Percentiles rank a stretch among this genome's conserved stretches.
phyloP scores from a whole-genome alignment of 2,329 filamentous ascomycete genomes.

The Alternaria dauci region DNA sequence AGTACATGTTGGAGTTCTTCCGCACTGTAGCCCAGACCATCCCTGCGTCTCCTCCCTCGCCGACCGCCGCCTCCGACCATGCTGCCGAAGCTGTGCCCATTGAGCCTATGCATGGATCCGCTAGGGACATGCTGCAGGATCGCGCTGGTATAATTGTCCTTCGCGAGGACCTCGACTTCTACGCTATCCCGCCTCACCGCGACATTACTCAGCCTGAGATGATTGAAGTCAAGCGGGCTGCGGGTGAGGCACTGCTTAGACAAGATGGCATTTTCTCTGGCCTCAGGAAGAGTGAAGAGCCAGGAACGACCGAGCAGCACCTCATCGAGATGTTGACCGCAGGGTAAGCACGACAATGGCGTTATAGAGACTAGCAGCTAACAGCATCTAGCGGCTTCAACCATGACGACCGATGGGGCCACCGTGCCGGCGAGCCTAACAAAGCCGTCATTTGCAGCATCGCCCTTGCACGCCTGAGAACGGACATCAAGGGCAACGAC shows the following conservation, averaged over 20 bases:
- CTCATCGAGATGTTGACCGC: conserved; percentile 99
- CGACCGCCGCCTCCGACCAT: conserved; percentile 56
- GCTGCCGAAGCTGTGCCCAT: conserved; percentile 67
- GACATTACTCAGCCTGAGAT: conserved; percentile 90
- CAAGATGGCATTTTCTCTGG: conserved; percentile 98
- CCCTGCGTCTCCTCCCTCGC: conserved; percentile 73
- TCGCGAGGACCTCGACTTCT: conserved; percentile 96
- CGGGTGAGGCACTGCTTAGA: conserved; percentile 82
- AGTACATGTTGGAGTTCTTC: conserved; percentile 99
- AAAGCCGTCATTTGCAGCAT: conserved; percentile 98
- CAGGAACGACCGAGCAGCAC: conserved; percentile 96
- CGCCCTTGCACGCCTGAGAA: conserved; percentile 88
- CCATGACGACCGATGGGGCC: conserved; percentile 93
- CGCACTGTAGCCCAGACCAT: conserved; percentile 96
- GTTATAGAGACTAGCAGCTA: not conserved
- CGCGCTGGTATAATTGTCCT: conserved; percentile 96
- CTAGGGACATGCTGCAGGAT: conserved; percentile 81
- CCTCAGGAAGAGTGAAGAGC: conserved; percentile 91
- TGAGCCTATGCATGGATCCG: conserved; percentile 74
- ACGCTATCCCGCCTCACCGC: conserved; percentile 85
- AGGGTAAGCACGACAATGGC: conserved; percentile 68
- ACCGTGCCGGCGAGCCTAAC: conserved; percentile 95
- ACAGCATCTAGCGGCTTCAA: conserved; percentile 80
- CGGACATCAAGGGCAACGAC: conserved; percentile 83
- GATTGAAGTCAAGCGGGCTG: conserved; percentile 94